Conservation (phyloP, 2,329 filamentous ascomycete genomes). For the Ceratocystis albifundus region DNA sequence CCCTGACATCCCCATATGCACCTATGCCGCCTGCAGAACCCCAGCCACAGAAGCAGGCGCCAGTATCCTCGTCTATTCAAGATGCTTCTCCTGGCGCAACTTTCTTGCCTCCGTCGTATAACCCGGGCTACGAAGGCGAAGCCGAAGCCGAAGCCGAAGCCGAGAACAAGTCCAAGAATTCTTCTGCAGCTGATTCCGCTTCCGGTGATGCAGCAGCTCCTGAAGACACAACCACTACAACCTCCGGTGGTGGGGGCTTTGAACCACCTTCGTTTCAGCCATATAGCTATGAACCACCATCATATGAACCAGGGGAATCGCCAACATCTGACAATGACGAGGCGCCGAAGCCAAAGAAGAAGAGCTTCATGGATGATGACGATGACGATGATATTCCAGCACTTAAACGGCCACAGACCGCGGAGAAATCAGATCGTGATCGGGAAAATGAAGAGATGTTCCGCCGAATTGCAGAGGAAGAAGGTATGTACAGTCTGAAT, state of each 20-base stretch:
- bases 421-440: constrained; percentile 57
- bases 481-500: constrained; percentile 40
- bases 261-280: constrained; percentile 53
- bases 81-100: not conserved
- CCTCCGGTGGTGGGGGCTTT: constrained; percentile 36
- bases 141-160: constrained; percentile 22
- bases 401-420: constrained; percentile 36
- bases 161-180: constrained; percentile 9
- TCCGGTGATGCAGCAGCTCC: not conserved
- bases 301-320: constrained; percentile 43
- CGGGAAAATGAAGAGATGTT: constrained; percentile 76
- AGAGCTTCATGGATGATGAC: constrained; percentile 70
- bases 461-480: constrained; percentile 67
- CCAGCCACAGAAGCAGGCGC: constrained; percentile 27
- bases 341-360: constrained; percentile 55
- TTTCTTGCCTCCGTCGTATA: constrained; percentile 35
- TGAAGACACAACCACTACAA: not conserved
- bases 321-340: constrained; percentile 34
- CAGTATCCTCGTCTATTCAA: not conserved
- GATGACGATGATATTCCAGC: constrained; percentile 58
- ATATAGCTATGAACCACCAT: constrained; percentile 46
- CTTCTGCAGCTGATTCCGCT: constrained; percentile 2
- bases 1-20: constrained; percentile 11
- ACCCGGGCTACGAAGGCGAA: constrained; percentile 31
- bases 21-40: not conserved